Base-by-base conservation (phyloP, 305 asterid species). In the Plantago rigida region DNA sequence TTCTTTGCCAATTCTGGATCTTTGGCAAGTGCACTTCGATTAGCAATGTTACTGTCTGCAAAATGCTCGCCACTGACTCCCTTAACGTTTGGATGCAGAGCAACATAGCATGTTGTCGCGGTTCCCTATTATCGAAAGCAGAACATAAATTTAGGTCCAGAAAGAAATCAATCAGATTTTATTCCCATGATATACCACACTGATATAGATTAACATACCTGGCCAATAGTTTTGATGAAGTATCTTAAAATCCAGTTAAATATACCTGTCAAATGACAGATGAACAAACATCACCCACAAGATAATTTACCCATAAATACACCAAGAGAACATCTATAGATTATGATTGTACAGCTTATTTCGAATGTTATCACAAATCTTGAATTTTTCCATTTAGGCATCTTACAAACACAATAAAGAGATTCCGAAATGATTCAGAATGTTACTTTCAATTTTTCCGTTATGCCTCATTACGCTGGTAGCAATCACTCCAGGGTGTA, bases 401-500 rank as follows among this genome's bases (percentile, higher is more conserved):
- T 42, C 42, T 13, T 52, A 29, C 9, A 7, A 9, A 42, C 10
- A 36, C 47, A 22, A 17, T 59, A 39, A 50, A 51, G 54, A 28
- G 28, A 58, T 7, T 58, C 54, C 29, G 7, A 9, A 36, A 36
- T 36, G 44, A 36, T 36, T 36, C 10, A 36, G 57, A 49, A 53
- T 9, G 63, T 70, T 69, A 90, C 97, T 86, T 9, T 68, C 82
- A 47, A 84, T 26, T 15, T 82, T 29, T 31, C 78, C 70, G 53
- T 74, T 81, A 73, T 90, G 78, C 24, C 95, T 85, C 34, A 71
- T 9, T 69, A 91, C 95, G 77, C 86, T 91, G 76, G 97, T 91
- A 71, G 80, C 67, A 51, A 91, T 86, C 15, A 83, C 72, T 62
- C 97, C 97, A 3, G 97, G 97, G 66, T 91, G 97, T 17, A 91